Percentiles rank a stretch among this genome's conserved stretches.
These are phyloP conservation scores for Talaromyces marneffei DNA, from an alignment of 2,329 filamentous ascomycete genomes.

Conservation along the genomic window DNA sequence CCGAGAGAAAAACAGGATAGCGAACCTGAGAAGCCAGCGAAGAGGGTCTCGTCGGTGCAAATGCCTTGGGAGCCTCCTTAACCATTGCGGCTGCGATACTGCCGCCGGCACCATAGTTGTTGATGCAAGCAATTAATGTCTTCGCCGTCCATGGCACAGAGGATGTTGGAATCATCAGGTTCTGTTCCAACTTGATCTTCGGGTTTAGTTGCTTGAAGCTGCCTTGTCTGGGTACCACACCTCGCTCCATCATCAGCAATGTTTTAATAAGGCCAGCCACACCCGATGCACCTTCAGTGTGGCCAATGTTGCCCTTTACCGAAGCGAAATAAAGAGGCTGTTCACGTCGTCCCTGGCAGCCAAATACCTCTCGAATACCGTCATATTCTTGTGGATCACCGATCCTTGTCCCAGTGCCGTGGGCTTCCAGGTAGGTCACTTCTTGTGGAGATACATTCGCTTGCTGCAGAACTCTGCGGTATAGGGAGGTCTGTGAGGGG, in stretches of 20 bases:
- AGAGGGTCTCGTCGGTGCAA: neutral
- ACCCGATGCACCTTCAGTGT: conserved; percentile 27
- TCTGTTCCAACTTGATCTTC: conserved; percentile 12
- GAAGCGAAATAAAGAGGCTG: conserved; percentile 22
- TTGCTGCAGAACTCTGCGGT: neutral
- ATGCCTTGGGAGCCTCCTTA: neutral
- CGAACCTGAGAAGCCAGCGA: neutral
- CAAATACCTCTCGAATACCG: conserved; percentile 8
- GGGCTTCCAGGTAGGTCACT: neutral
- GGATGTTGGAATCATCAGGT: conserved; percentile 13
- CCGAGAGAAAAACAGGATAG: neutral
- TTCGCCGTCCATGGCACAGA: conserved; percentile 18
- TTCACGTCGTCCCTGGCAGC: conserved; percentile 1
- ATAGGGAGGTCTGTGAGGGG: neutral
- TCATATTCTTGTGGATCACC: conserved; percentile 21
- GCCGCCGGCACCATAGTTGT: neutral
- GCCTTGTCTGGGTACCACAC: conserved; percentile 22
- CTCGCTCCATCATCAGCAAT: conserved; percentile 33
- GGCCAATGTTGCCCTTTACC: conserved; percentile 30
- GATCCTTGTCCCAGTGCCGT: conserved; percentile 18
- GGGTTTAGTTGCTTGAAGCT: conserved; percentile 25
- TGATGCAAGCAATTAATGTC: neutral
- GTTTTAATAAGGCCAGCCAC: conserved; percentile 22
- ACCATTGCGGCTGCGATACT: neutral
- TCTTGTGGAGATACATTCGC: neutral